These are phyloP conservation scores for Gremmenia infestans DNA, from an alignment of 2,329 filamentous ascomycete genomes.

Conservation along the genomic window DNA sequence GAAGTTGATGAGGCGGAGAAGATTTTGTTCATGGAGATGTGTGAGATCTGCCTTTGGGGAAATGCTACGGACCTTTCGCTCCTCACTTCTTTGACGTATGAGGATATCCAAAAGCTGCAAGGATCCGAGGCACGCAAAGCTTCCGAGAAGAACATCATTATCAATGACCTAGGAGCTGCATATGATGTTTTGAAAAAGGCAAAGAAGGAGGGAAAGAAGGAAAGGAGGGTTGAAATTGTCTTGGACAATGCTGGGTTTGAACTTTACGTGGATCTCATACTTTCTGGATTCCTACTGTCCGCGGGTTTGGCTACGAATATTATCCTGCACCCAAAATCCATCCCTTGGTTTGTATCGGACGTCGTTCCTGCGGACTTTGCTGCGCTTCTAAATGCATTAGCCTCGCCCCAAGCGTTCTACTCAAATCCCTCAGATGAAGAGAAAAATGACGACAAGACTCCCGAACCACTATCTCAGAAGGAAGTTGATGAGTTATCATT, in stretches of 20 bases:
- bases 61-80: slow-evolving; percentile 94
- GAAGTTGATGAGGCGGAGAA: slow-evolving; percentile 59
- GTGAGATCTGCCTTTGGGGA: slow-evolving; percentile 94
- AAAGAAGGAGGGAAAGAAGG: slow-evolving; percentile 55
- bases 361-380: slow-evolving; percentile 82
- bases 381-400: slow-evolving; percentile 75
- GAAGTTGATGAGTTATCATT: slow-evolving; percentile 66
- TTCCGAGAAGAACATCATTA: slow-evolving; percentile 85
- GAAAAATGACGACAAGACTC: slow-evolving; percentile 48
- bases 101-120: slow-evolving; percentile 95
- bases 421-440: slow-evolving; percentile 67
- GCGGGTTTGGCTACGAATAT: slow-evolving; percentile 80
- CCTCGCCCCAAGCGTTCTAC: slow-evolving; percentile 74
- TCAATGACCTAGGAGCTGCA: slow-evolving; percentile 74
- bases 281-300: slow-evolving; percentile 84
- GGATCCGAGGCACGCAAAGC: slow-evolving; percentile 80
- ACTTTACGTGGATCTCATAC: slow-evolving; percentile 88
- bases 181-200: slow-evolving; percentile 65
- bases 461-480: slow-evolving; percentile 58
- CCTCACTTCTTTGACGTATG: slow-evolving; percentile 82
- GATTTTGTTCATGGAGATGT: slow-evolving; percentile 85
- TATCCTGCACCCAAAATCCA: slow-evolving; percentile 86
- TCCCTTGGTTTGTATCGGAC: slow-evolving; percentile 98
- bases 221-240: slow-evolving; percentile 84
- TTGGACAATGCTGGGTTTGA: slow-evolving; percentile 98